A percentile compares a stretch with the other conserved stretches of the same genome.
phyloP scores from a whole-genome alignment of 2,329 filamentous ascomycete species.

The Cryphonectria parasitica region DNA sequence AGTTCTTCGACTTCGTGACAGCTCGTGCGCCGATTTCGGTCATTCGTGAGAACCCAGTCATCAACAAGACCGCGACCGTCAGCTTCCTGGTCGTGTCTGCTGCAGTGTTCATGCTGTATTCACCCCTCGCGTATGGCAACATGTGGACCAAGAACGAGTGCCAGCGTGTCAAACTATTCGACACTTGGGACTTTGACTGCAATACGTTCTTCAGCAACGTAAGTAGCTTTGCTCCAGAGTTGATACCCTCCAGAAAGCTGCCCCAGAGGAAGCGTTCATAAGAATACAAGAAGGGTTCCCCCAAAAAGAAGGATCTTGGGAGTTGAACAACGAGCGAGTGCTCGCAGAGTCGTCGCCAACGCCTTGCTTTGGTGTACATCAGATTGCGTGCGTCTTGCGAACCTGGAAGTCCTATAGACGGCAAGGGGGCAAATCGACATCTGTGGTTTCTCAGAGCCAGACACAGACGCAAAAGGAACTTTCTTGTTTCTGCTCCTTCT shows the following conservation, averaged over 20 bases:
- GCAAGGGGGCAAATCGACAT: conserved; percentile 21
- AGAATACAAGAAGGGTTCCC: neutral
- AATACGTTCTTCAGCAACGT: conserved; percentile 88
- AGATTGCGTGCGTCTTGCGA: neutral
- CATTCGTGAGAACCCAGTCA: conserved; percentile 68
- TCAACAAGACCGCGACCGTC: conserved; percentile 76
- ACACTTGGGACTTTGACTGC: conserved; percentile 97
- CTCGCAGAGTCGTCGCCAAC: neutral
- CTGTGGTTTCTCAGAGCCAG: neutral
- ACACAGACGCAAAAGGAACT: conserved; percentile 12
- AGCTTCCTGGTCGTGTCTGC: conserved; percentile 75
- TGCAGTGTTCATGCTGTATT: conserved; percentile 79
- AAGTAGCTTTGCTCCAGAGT: conserved; percentile 55
- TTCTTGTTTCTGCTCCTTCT: neutral
- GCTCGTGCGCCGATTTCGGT: conserved; percentile 72
- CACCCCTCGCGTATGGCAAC: conserved; percentile 91
- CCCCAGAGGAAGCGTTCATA: conserved; percentile 34
- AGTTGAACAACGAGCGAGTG: conserved; percentile 16
- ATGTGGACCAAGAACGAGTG: conserved; percentile 90
- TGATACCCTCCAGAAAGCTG: conserved; percentile 43
- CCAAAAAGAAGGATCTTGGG: neutral
- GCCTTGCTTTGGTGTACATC: neutral
- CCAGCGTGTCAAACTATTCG: conserved; percentile 82
- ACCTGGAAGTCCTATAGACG: conserved; percentile 21
- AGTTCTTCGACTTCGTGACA: conserved; percentile 84